phyloP scores from a whole-genome alignment of 257 asterid species.

The Marsdenia floribunda region DNA sequence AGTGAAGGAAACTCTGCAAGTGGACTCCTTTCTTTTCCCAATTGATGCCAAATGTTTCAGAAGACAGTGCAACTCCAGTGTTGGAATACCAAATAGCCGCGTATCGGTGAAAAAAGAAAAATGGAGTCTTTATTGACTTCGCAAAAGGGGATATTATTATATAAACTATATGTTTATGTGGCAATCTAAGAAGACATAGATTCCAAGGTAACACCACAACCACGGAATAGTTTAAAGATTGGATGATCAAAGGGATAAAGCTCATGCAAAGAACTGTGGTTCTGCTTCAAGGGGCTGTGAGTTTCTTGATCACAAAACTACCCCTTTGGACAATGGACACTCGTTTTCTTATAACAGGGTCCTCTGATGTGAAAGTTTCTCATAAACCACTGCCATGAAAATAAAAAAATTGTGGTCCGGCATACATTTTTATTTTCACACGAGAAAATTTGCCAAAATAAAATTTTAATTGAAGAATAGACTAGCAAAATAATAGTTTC shows the following conservation, averaged over 20 bases:
- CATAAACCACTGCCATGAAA: neutral
- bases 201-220: constrained; percentile 35
- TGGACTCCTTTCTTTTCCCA: constrained; percentile 28
- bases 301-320: constrained; percentile 8
- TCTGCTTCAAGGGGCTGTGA: constrained; percentile 33
- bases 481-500: no score
- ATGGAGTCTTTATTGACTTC: neutral
- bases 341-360: constrained; percentile 1
- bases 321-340: neutral
- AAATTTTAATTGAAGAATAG: no score
- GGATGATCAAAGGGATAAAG: constrained; percentile 42
- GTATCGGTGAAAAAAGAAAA: constrained; percentile 3
- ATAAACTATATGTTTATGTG: constrained; percentile 21
- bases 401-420: neutral
- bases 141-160: constrained; percentile 20
- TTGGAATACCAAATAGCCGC: neutral
- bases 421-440: neutral
- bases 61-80: constrained; percentile 10
- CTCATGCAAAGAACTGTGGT: constrained; percentile 36
- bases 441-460: no score
- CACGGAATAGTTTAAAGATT: constrained; percentile 47
- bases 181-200: constrained; percentile 29
- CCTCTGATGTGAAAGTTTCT: neutral
- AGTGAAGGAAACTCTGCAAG: constrained; percentile 9
- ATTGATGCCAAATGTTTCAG: constrained; percentile 19